These are phyloP conservation scores for Fusarium lateritium DNA, from an alignment of 2,329 filamentous ascomycete species.

Conservation along the genomic window DNA sequence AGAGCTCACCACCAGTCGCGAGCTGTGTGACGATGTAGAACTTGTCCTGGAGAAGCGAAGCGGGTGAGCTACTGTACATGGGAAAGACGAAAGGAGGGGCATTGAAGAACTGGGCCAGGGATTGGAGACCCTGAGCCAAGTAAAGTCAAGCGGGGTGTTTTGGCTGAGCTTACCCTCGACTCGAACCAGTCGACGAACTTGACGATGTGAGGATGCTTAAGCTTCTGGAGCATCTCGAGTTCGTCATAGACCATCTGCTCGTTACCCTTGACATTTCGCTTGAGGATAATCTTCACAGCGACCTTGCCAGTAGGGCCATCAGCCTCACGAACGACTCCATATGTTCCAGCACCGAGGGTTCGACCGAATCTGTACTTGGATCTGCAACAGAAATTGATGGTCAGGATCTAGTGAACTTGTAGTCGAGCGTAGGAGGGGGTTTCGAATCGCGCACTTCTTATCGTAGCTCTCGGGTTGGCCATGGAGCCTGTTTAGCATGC, in stretches of 20 bases:
- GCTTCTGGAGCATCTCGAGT: conserved; percentile 89
- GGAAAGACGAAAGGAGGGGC: conserved; percentile 7
- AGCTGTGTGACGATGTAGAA: conserved; percentile 99
- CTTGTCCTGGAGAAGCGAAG: conserved; percentile 79
- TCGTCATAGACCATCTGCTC: conserved; percentile 99
- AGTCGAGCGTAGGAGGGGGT: conserved; percentile 15
- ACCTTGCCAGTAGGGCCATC: conserved; percentile 88
- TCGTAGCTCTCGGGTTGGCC: conserved; percentile 99
- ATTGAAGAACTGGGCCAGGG: conserved; percentile 5
- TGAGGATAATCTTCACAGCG: conserved; percentile 98
- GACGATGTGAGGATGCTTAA: conserved; percentile 96
- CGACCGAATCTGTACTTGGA: conserved; percentile 92
- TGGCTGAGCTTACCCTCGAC: conserved; percentile 78
- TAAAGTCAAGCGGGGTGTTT: neutral
- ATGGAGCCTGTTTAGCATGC: conserved; percentile 95
- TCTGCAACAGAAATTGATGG: conserved; percentile 60
- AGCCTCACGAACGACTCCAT: conserved; percentile 97
- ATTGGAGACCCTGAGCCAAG: conserved; percentile 9
- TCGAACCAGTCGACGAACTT: conserved; percentile 99
- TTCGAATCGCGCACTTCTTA: conserved; percentile 80
- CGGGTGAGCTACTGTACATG: conserved; percentile 25
- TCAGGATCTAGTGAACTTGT: conserved; percentile 47
- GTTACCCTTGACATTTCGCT: conserved; percentile 99
- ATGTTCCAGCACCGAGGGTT: conserved; percentile 95
- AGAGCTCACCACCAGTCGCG: conserved; percentile 94